A percentile compares a stretch with the other conserved stretches of the same genome.
Evolutionary conservation across 2,329 filamentous ascomycete genomes (phyloP).

Genomic region (Plenodomus tracheiphilus): DNA sequence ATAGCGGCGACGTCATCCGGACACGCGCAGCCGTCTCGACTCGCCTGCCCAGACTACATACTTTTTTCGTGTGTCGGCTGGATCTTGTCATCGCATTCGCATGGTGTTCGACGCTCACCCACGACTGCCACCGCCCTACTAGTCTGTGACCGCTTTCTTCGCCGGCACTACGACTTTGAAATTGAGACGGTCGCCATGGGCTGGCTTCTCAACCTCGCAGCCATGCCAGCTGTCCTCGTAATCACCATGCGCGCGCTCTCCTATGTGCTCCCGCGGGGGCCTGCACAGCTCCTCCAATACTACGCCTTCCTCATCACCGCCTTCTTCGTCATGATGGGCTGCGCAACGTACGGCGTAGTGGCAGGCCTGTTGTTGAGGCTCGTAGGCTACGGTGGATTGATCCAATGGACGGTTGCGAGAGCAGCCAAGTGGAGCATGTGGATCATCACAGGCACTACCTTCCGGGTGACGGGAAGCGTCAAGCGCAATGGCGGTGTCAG

Average conservation of each 20-base stretch:
- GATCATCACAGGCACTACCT: constrained; percentile 74
- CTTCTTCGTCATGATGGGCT: constrained; percentile 41
- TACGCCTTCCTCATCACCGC: constrained; percentile 63
- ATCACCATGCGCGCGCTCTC: constrained; percentile 35
- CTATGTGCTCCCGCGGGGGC: constrained; percentile 31
- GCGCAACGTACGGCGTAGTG: constrained; percentile 72
- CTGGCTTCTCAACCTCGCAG: constrained; percentile 37
- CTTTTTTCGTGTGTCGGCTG: not conserved
- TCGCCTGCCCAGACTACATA: not conserved
- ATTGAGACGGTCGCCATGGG: constrained; percentile 22
- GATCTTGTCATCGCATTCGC: not conserved
- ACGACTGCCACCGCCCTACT: not conserved
- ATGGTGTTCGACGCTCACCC: not conserved
- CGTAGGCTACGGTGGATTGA: constrained; percentile 71
- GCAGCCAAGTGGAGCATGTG: constrained; percentile 80
- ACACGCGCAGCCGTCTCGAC: not conserved
- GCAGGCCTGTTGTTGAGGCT: constrained; percentile 72
- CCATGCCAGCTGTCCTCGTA: constrained; percentile 29
- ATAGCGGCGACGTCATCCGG: constrained; percentile 1
- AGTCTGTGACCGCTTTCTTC: not conserved
- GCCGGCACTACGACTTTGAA: not conserved
- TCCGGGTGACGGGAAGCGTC: constrained; percentile 61
- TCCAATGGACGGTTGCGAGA: constrained; percentile 83
- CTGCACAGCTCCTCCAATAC: constrained; percentile 56
- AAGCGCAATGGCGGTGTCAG: constrained; percentile 34